Evolutionary conservation across 2,329 filamentous ascomycete species (phyloP), one percentile per base, ranked within the genome.

Genomic region (Thelonectria rubi): DNA sequence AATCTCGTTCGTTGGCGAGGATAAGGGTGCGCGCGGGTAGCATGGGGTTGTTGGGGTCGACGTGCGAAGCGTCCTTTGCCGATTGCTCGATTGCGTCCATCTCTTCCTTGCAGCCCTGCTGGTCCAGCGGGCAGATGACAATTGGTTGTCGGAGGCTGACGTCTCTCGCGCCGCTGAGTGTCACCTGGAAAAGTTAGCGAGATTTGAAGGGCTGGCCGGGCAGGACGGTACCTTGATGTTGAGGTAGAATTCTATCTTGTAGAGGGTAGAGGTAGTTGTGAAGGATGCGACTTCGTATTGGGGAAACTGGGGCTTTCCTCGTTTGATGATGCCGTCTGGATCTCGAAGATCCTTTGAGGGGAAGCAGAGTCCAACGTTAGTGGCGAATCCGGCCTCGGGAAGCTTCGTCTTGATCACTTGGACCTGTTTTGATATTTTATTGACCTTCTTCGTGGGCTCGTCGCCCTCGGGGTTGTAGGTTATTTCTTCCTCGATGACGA

Each of bases 391-490:
- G 5, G 91, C 88, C 74, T 97, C 94, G 2, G 95, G 93, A 79
- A 99, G 83, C 76, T 91, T 96, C 55, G 91, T 87, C 52, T 92
- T 91, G 30, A 99, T 89, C 1, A 83, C 81, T 72, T 97, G 92
- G 1, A 90, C 90, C 70, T 94, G 91, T 76, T 93, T 95, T 24
- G 91, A 90, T 67, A 99, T 81, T 58, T 89, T 91, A 77, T 97
- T 97, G 68, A 93, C 82, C 77, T 97, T 97, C 67, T 92, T 92
- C 32, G 91, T 91, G 26, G 94, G 93, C 75, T 98, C 95, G 73
- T 98, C 95, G 50, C 95, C 95, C 78, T 98, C 94, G 30, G 95
- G 95, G 68, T 99, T 98, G 79, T 92, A 99, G n/a, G 95, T 96
- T 61, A 98, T 97, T 75, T 98, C 94, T 78, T 99, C 95, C 74